Evolutionary conservation across 805 yeast genomes (phyloP), one percentile per base, ranked within the genome.

Genomic region (Nakazawaea sp.): DNA sequence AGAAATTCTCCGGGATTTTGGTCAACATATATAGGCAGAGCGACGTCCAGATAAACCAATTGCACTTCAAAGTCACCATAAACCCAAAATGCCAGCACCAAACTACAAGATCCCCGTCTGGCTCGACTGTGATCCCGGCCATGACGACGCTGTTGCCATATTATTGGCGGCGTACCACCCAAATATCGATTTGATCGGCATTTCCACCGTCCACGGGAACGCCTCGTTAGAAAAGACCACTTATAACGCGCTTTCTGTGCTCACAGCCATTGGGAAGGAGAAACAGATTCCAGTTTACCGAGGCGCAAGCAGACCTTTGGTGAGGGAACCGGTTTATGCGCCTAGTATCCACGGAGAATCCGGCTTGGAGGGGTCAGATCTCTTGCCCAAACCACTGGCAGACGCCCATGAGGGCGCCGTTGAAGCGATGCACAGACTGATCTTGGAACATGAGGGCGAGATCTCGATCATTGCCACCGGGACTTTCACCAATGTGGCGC

Each of bases 81-180:
- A n/a, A n/a, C n/a, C n/a, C n/a, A n/a, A n/a, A n/a, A n/a, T n/a
- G n/a, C n/a, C n/a, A n/a, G n/a, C n/a, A n/a, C n/a, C n/a, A n/a
- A n/a, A n/a, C 10, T 18, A 43, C 9, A 45, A 46, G 40, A 71
- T 78, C 16, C 94, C 95, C 0, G 50, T 87, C 4, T 87, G 95
- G 95, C 56, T 87, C 10, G 96, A 87, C 58, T 87, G 96, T 56
- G 96, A 87, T 52, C 95, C 95, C 0, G 95, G 96, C 2, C 92
- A 82, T 50, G 96, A 87, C 51, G 96, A 87, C 49, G 80, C 84
- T 2, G 70, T 84, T 31, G 95, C 92, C 4, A 64, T 87, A 6
- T 59, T 83, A 8, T 45, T 87, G 18, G 75, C 85, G 0, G 61
- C 74, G 6, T 73, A 70, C 49, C 71, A 77, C 44, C 83, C 86